phyloP scores from a whole-genome alignment of 176 grass and related monocot species.

The Hyparrhenia diplandra region DNA sequence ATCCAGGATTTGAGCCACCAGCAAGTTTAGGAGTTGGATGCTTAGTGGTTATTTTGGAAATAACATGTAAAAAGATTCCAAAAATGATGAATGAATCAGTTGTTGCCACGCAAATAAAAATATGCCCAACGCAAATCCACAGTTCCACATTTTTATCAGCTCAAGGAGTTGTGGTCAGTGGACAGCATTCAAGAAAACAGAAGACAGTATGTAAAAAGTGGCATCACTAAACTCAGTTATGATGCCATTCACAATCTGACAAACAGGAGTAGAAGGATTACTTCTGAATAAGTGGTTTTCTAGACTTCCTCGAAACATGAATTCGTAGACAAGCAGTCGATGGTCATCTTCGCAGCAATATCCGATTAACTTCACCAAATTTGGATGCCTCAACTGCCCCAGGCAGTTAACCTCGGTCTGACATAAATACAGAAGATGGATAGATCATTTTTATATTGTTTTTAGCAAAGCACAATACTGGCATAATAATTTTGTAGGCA shows the following conservation, averaged over 20 bases:
- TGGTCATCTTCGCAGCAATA: constrained; percentile 99
- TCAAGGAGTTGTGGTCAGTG: neutral
- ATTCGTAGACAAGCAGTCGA: constrained; percentile 94
- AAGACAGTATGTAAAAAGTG: constrained; percentile 13
- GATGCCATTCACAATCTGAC: neutral
- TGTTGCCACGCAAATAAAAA: neutral
- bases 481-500: neutral
- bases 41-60: neutral
- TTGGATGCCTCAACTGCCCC: constrained; percentile 96
- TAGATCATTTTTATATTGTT: neutral
- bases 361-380: constrained; percentile 97
- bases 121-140: neutral
- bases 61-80: neutral
- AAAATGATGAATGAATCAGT: neutral
- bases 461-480: neutral
- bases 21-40: neutral
- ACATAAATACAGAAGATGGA: constrained; percentile 27
- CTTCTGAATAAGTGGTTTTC: constrained; percentile 99
- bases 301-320: constrained; percentile 99
- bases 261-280: constrained; percentile 40
- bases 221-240: neutral
- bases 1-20: neutral
- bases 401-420: constrained; percentile 97
- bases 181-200: constrained; percentile 1
- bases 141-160: neutral